A percentile compares a stretch with the other conserved stretches of the same genome.
Conservation (phyloP, 176 grass and related monocot species). For the Oryza punctata region DNA sequence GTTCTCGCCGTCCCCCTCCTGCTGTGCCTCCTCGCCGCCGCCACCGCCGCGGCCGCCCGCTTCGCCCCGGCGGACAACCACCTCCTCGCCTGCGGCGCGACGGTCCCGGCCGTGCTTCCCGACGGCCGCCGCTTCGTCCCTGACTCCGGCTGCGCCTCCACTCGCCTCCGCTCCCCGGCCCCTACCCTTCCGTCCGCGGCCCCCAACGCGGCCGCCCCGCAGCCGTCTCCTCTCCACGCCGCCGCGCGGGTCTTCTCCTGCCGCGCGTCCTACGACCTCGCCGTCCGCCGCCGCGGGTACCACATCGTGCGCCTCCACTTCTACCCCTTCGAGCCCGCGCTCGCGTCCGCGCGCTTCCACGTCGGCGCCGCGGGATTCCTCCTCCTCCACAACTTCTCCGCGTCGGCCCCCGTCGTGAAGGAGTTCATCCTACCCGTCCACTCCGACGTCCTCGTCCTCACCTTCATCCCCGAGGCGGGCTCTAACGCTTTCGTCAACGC, state of each 20-base stretch:
- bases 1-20: slow-evolving; percentile 32
- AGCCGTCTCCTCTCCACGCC: slow-evolving; percentile 55
- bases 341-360: slow-evolving; percentile 76
- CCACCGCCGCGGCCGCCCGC: slow-evolving; percentile 30
- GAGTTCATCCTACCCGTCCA: slow-evolving; percentile 77
- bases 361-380: slow-evolving; percentile 48
- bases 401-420: slow-evolving; percentile 57
- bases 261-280: slow-evolving; percentile 71
- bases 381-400: slow-evolving; percentile 82
- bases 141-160: slow-evolving; percentile 51
- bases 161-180: slow-evolving; percentile 48
- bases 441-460: slow-evolving; percentile 61
- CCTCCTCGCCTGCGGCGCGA: slow-evolving; percentile 81
- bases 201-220: slow-evolving; percentile 12
- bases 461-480: slow-evolving; percentile 65
- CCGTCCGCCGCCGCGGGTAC: slow-evolving; percentile 54
- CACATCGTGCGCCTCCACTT: slow-evolving; percentile 96
- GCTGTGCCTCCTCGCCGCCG: slow-evolving; percentile 36
- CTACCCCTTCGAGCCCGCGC: slow-evolving; percentile 69
- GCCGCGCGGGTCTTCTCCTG: slow-evolving; percentile 80
- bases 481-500: slow-evolving; percentile 83
- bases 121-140: slow-evolving; percentile 80
- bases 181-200: slow-evolving; percentile 37
- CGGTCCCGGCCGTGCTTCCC: slow-evolving; percentile 40
- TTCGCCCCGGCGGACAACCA: slow-evolving; percentile 75